phyloP scores from a whole-genome alignment of 2,329 filamentous ascomycete genomes.

The Colletotrichum australisinense region DNA sequence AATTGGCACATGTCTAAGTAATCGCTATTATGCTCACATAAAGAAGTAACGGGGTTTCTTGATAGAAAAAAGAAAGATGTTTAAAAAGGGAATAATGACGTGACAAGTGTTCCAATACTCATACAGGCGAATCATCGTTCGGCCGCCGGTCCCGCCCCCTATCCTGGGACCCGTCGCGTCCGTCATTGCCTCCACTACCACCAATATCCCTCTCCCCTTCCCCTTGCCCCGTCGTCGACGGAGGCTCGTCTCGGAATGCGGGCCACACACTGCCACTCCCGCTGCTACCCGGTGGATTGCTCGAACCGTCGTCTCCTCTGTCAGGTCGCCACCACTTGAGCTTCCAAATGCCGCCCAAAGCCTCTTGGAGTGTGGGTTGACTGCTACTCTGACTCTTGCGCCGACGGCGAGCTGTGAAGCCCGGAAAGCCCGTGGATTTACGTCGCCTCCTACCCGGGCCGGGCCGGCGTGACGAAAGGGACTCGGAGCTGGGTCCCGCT shows the following conservation, averaged over 20 bases:
- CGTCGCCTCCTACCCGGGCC: slow-evolving; percentile 56
- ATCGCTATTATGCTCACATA: background rate
- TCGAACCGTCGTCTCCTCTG: slow-evolving; percentile 32
- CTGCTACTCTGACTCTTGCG: slow-evolving; percentile 50
- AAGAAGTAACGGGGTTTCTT: background rate
- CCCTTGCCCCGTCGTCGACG: background rate
- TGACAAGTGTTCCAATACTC: slow-evolving; percentile 35
- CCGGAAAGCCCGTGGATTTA: slow-evolving; percentile 71
- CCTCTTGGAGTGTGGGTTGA: slow-evolving; percentile 58
- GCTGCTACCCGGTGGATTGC: slow-evolving; percentile 33
- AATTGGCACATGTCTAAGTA: background rate
- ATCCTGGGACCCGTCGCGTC: slow-evolving; percentile 14
- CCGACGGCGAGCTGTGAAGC: slow-evolving; percentile 65
- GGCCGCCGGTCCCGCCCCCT: slow-evolving; percentile 18
- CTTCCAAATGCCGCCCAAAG: slow-evolving; percentile 63
- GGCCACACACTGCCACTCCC: slow-evolving; percentile 30
- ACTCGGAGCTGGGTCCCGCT: slow-evolving; percentile 37
- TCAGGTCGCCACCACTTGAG: slow-evolving; percentile 63
- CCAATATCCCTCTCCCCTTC: background rate
- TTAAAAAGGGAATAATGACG: slow-evolving; percentile 32
- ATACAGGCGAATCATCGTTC: slow-evolving; percentile 48
- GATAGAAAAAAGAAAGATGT: slow-evolving; percentile 1
- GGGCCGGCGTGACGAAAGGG: slow-evolving; percentile 35
- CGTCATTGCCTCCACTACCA: slow-evolving; percentile 8
- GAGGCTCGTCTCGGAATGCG: slow-evolving; percentile 22